phyloP scores from a whole-genome alignment of 192 early-diverging fungal species.

The Coemansia aciculifera region DNA sequence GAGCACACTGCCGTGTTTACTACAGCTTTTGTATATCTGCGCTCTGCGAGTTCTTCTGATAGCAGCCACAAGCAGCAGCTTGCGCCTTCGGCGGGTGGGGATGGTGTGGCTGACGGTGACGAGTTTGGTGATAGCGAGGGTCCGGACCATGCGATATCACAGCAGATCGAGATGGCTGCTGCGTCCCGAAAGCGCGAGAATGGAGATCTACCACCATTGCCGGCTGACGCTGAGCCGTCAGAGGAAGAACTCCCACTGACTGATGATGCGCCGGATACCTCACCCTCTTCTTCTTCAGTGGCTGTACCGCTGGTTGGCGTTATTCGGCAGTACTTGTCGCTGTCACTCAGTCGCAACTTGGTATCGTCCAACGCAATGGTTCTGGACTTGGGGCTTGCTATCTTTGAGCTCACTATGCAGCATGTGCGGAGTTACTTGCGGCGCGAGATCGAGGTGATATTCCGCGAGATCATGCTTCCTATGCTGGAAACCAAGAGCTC shows the following conservation, averaged over 20 bases:
- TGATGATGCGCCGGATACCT: background rate
- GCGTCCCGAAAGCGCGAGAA: background rate
- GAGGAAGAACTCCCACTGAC: background rate
- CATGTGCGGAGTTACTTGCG: constrained; percentile 72
- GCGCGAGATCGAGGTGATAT: constrained; percentile 85
- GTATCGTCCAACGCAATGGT: constrained; percentile 74
- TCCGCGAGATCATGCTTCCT: constrained; percentile 89
- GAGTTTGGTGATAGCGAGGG: constrained; percentile 51
- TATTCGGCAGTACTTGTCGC: constrained; percentile 83
- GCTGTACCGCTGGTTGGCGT: constrained; percentile 76
- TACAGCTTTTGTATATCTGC: constrained; percentile 55
- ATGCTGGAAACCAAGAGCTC: constrained; percentile 74
- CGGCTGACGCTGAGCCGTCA: background rate
- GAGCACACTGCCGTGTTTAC: constrained; percentile 78
- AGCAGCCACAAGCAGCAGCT: background rate
- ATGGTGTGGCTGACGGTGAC: constrained; percentile 14
- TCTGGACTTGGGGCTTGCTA: constrained; percentile 79
- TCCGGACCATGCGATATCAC: constrained; percentile 35
- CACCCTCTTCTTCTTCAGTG: constrained; percentile 11
- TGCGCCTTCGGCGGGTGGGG: background rate
- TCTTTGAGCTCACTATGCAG: constrained; percentile 76
- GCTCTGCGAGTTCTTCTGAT: background rate
- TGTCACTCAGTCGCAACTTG: constrained; percentile 80
- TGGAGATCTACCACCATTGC: background rate
- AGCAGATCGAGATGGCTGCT: constrained; percentile 20